Evolutionary conservation across 2,329 filamentous ascomycete genomes (phyloP).

Genomic region (Neopestalotiopsis sp.): DNA sequence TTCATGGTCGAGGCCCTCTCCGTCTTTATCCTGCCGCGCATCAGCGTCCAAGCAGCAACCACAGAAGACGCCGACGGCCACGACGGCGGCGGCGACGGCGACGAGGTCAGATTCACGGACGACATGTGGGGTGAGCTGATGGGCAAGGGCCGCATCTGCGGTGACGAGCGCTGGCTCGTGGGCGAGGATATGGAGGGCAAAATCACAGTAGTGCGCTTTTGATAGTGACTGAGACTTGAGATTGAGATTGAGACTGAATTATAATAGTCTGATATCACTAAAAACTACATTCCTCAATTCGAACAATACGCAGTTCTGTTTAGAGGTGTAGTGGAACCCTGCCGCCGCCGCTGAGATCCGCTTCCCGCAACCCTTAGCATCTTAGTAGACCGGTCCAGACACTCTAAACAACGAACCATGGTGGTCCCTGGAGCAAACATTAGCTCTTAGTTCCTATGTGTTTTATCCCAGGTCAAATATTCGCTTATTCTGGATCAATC

Average conservation of each 20-base stretch:
- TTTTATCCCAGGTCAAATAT: no score
- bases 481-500: no score
- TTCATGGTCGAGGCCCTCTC: slow-evolving; percentile 53
- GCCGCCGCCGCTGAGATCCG: background rate
- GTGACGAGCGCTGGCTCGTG: slow-evolving; percentile 66
- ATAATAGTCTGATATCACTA: background rate
- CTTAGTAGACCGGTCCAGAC: background rate
- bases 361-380: background rate
- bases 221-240: background rate
- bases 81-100: slow-evolving; percentile 28
- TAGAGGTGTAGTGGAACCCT: background rate
- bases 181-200: slow-evolving; percentile 58
- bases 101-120: slow-evolving; percentile 47
- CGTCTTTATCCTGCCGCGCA: slow-evolving; percentile 45
- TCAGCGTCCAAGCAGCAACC: slow-evolving; percentile 37
- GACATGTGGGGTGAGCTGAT: slow-evolving; percentile 54
- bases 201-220: slow-evolving; percentile 48
- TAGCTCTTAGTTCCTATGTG: background rate
- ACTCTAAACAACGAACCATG: background rate
- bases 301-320: background rate
- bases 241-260: no score
- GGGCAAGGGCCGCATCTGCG: slow-evolving; percentile 57
- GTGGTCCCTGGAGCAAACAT: no score
- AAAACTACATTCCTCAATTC: background rate
- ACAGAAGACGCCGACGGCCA: slow-evolving; percentile 19